Evolutionary conservation across 2,329 filamentous ascomycete species (phyloP).

Genomic region (Albophoma yamanashiensis): DNA sequence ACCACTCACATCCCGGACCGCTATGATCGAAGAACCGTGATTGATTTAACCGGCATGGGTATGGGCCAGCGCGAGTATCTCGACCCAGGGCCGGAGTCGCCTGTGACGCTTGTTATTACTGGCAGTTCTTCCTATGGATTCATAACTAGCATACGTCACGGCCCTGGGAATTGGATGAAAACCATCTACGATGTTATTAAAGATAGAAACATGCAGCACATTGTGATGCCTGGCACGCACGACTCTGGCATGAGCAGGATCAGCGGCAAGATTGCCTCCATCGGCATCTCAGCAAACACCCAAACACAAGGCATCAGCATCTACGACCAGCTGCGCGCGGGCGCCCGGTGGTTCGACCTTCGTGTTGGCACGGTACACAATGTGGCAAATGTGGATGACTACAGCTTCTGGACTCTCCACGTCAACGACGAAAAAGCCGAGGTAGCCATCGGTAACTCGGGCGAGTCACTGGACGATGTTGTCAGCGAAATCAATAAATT

Average conservation of each 20-base stretch:
- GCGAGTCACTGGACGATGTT: conserved; percentile 29
- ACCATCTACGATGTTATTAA: conserved; percentile 19
- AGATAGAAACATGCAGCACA: conserved; percentile 28
- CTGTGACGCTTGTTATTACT: conserved; percentile 23
- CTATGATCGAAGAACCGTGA: conserved; percentile 14
- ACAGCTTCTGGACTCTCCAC: conserved; percentile 29
- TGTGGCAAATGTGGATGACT: not conserved
- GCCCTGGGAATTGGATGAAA: conserved; percentile 20
- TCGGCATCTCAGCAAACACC: conserved; percentile 28
- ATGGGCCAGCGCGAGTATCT: conserved; percentile 21
- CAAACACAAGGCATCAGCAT: conserved; percentile 34
- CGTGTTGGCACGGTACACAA: conserved; percentile 24
- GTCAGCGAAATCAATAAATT: conserved; percentile 33
- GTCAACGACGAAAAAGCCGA: conserved; percentile 23
- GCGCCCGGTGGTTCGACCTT: conserved; percentile 37
- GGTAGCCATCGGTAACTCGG: conserved; percentile 32
- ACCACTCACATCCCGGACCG: conserved; percentile 17
- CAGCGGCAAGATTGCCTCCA: conserved; percentile 18
- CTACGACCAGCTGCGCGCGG: conserved; percentile 31
- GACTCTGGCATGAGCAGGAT: conserved; percentile 37
- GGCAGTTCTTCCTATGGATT: conserved; percentile 15
- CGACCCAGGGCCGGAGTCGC: conserved; percentile 16
- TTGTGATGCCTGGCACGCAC: conserved; percentile 37
- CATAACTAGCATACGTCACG: conserved; percentile 17
- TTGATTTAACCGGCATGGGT: conserved; percentile 20